Base-by-base conservation (phyloP, 495 filamentous ascomycete genomes). In the Daldinia grandis region DNA sequence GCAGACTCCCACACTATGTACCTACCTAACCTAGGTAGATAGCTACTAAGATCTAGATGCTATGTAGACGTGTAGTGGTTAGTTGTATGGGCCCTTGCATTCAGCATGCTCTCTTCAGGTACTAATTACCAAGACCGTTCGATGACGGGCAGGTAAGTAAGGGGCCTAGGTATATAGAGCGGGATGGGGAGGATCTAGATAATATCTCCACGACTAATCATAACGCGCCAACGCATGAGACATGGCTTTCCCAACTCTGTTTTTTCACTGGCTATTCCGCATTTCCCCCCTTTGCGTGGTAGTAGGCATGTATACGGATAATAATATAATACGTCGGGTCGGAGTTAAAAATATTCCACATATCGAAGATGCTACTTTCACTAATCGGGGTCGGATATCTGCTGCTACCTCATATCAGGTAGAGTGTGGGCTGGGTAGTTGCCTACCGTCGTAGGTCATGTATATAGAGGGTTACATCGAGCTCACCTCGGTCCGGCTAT, bases 151-250 rank as follows among this genome's bases (percentile, higher is more conserved):
- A 54, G 53, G 24, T 53, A 58, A 25, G 33, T 3, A n/a, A n/a
- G n/a, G n/a, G n/a, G n/a, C n/a, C n/a, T 57, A 28, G 5, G 33
- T 42, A 47, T 25, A 37, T 50, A 40, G 42, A 47, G 42, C 9
- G 24, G 17, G 17, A 47, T 9, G 5, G 25, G 42, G 44, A 53
- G 31, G 37, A 67, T 55, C 59, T 64, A 55, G 37, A 50, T 72
- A 67, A 30, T 62, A 30, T 37, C 15, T n/a, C 8, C 2, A 37
- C 21, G 47, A 72, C 64, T 72, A 72, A 67, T 72, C 63, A 59
- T 10, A 50, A 30, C 24, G 14, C 21, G 68, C 68, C 68, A 71
- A 49, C 68, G 58, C 58, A 66, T 71, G 63, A 71, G 68, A 71
- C 68, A 63, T 40, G 12, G 19, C 44, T 9, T 28, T 12, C 49